Base-by-base conservation (phyloP, 2,329 filamentous ascomycete species). In the Thielaviopsis punctulata region DNA sequence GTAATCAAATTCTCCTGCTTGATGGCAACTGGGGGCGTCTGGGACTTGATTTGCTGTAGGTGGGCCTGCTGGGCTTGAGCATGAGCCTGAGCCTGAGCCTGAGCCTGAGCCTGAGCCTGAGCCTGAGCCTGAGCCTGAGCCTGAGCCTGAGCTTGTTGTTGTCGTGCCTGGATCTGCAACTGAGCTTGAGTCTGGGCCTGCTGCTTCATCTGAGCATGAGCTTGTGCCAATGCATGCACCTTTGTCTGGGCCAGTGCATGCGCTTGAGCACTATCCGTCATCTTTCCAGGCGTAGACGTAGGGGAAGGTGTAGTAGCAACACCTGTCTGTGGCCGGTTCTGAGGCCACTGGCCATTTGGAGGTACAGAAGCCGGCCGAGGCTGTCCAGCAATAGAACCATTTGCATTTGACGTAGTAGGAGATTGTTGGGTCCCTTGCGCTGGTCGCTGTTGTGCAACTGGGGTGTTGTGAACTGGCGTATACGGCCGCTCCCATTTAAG, bases 61-160 rank as follows among this genome's bases (percentile, higher is more conserved):
- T 41, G 36, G 36, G 18, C 52, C 6, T 51, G 48, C 21, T 55
- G 53, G 21, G 45, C 45, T 27, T 55, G 53, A n/a, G 30, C 48
- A n/a, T 53, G 51, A 4, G 51, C 51, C 39, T 53, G 48, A 41
- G 47, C 51, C 25, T 53, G 51, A 8, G 46, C 33, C 21, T 48
- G 21, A 1, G 45, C 51, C 43, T 52, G 51, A 18, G 25, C 45
- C 5, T 52, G 49, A 15, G 43, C 48, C 12, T 50, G 52, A n/a
- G 52, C 46, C 12, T 53, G 48, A 12, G 30, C 41, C 10, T 50
- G 30, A 45, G 41, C 22, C 9, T 45, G 41, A 45, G 41, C 22
- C 9, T 45, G 41, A 23, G 22, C 22, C 4, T 45, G 41, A 21
- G 41, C 22, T 15, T 36, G 30, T 36, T 36, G 30, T 15, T 36